A percentile compares a stretch with the other conserved stretches of the same genome.
Evolutionary conservation across 2,329 filamentous ascomycete genomes (phyloP).

Genomic region (Calonectria naviculata): DNA sequence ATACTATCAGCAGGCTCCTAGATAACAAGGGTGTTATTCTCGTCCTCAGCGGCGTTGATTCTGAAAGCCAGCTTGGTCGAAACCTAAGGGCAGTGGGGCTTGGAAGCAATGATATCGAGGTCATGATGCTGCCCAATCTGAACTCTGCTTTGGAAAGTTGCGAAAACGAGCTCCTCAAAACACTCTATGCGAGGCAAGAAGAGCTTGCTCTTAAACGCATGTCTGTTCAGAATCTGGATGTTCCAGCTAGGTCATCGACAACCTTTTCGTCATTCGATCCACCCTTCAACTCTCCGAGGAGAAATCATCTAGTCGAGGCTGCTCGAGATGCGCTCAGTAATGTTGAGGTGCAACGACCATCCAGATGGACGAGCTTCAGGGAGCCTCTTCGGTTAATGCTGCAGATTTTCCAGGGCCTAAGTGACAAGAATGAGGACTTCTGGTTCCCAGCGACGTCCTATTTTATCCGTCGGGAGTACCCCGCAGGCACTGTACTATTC

Average conservation of each 20-base stretch:
- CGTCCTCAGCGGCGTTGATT: constrained; percentile 84
- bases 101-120: constrained; percentile 76
- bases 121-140: constrained; percentile 86
- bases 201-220: constrained; percentile 60
- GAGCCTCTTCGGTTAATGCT: constrained; percentile 92
- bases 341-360: constrained; percentile 66
- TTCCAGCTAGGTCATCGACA: constrained; percentile 52
- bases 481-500: constrained; percentile 80
- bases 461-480: constrained; percentile 77
- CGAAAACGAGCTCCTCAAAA: constrained; percentile 92
- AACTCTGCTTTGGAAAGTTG: constrained; percentile 95
- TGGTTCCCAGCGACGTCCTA: constrained; percentile 86
- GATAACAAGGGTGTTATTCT: constrained; percentile 82
- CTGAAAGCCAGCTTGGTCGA: constrained; percentile 79
- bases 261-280: constrained; percentile 49
- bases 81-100: constrained; percentile 88
- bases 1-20: constrained; percentile 88
- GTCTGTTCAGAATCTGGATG: constrained; percentile 58
- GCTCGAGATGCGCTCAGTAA: constrained; percentile 81
- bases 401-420: constrained; percentile 93
- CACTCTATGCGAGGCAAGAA: constrained; percentile 78
- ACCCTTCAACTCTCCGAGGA: constrained; percentile 82
- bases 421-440: constrained; percentile 89
- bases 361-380: constrained; percentile 86
- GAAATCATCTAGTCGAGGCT: constrained; percentile 80